These are phyloP conservation scores for Diospyros lotus DNA, from an alignment of 148 eudicot species.

Conservation along the genomic window DNA sequence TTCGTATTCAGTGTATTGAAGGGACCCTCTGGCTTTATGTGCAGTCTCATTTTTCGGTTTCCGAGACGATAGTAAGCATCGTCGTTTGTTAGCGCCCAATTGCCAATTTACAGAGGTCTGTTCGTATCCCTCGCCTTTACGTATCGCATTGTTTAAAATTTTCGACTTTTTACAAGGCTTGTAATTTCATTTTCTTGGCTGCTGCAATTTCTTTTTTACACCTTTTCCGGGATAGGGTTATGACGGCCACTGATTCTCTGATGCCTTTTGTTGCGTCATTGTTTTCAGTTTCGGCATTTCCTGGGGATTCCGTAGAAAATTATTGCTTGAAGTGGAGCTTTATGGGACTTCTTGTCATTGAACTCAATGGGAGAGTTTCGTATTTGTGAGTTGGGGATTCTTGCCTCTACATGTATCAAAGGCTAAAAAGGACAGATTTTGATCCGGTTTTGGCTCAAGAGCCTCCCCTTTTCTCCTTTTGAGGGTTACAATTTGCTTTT, in stretches of 20 bases:
- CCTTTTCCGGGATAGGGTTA: background rate
- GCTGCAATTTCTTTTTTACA: background rate
- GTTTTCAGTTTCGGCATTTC: constrained; percentile 14
- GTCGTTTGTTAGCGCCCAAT: background rate
- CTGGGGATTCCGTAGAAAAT: constrained; percentile 4
- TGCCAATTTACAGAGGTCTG: background rate
- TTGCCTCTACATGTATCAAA: background rate
- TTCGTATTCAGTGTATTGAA: constrained; percentile 39
- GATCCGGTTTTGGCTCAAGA: background rate
- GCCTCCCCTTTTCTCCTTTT: background rate
- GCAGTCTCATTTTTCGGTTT: constrained; percentile 11
- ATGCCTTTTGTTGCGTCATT: background rate
- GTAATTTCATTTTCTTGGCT: constrained; percentile 1
- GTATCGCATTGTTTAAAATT: background rate
- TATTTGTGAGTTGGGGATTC: background rate
- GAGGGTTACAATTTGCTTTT: background rate
- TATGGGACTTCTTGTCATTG: background rate
- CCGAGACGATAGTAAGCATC: constrained; percentile 14
- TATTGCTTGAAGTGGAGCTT: background rate
- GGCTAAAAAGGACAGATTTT: background rate
- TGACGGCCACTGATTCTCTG: constrained; percentile 2
- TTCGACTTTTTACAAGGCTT: background rate
- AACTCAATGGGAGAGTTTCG: background rate
- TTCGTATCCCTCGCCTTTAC: background rate
- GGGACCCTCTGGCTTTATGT: constrained; percentile 12